These are phyloP conservation scores for Colletotrichum chlorophyti DNA, from an alignment of 2,329 filamentous ascomycete genomes.

Conservation along the genomic window DNA sequence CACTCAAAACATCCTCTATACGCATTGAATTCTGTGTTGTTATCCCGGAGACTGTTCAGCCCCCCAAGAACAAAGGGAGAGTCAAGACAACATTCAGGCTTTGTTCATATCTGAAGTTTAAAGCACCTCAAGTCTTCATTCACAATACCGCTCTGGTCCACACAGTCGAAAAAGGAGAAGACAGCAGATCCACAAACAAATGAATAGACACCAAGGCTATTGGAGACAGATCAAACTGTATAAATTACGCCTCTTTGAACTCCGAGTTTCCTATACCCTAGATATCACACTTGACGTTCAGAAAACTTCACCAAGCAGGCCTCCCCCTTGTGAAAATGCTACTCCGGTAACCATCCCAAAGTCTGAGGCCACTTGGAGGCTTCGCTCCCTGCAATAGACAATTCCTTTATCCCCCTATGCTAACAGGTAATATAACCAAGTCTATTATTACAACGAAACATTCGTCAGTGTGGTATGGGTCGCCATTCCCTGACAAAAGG, in stretches of 20 bases:
- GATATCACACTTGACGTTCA: conserved; percentile 25
- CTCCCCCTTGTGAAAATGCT: conserved; percentile 1
- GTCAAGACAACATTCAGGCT: too few relatives aligned
- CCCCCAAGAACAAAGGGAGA: too few relatives aligned
- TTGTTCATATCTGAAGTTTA: too few relatives aligned
- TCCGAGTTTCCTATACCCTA: conserved; percentile 28
- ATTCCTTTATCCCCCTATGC: conserved; percentile 14
- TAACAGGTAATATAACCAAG: conserved; percentile 37
- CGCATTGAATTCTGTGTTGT: too few relatives aligned
- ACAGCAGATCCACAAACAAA: too few relatives aligned
- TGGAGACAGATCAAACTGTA: conserved; percentile 21
- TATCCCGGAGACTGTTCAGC: too few relatives aligned
- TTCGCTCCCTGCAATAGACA: conserved; percentile 8
- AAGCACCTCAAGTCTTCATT: too few relatives aligned
- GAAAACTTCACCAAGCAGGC: conserved; percentile 9
- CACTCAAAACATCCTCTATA: too few relatives aligned
- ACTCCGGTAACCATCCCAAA: conserved; percentile 15
- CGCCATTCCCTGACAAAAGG: conserved; percentile 19
- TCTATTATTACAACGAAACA: conserved; percentile 38
- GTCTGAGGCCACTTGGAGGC: conserved; percentile 9
- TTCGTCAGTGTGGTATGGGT: conserved; percentile 27
- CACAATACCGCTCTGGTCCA: too few relatives aligned
- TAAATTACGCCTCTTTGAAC: conserved; percentile 29
- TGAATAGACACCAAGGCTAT: not conserved
- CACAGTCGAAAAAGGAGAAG: too few relatives aligned